Percentiles rank a stretch among this genome's conserved stretches.
Conservation (phyloP, 1,139 yeast species). For the Pichia sp. region DNA sequence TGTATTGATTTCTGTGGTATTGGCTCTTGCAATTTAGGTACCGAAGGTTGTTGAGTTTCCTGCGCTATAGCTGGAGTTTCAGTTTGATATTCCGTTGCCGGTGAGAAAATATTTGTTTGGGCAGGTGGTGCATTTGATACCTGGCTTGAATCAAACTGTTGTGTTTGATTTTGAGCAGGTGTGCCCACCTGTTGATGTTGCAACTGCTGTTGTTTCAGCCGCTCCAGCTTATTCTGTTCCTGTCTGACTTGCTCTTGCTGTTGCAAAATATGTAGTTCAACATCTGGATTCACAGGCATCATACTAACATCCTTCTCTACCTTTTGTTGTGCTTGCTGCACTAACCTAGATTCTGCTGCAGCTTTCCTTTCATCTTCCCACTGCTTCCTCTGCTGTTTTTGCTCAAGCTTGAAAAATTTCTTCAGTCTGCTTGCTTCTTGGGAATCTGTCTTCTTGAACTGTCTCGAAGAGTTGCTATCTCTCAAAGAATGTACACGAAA, state of each 20-base stretch:
- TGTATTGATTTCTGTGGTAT: not conserved
- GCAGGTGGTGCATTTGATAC: not conserved
- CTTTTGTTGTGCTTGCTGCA: not conserved
- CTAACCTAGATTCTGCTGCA: slow-evolving; percentile 2
- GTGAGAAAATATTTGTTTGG: not conserved
- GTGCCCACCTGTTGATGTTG: not conserved
- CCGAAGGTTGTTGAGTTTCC: not conserved
- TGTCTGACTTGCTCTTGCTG: not conserved
- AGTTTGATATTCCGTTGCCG: not conserved
- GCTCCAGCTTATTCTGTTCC: slow-evolving; percentile 2
- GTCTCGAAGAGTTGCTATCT: slow-evolving; percentile 5
- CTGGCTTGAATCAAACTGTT: not conserved
- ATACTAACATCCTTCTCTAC: slow-evolving; percentile 12
- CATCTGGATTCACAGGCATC: slow-evolving; percentile 15
- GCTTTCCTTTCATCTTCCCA: slow-evolving; percentile 17
- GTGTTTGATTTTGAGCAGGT: not conserved
- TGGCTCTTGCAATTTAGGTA: not conserved
- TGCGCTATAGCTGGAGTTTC: not conserved
- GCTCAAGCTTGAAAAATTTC: slow-evolving; percentile 14
- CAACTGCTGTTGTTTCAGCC: not conserved
- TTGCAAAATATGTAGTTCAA: slow-evolving; percentile 6
- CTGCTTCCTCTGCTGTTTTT: slow-evolving; percentile 13
- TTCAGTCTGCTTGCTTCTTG: slow-evolving; percentile 12
- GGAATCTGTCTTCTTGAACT: slow-evolving; percentile 4
- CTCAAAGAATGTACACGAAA: slow-evolving; percentile 24